Evolutionary conservation across 164 flowering plant species (phyloP), one percentile per base, ranked within the genome.

Genomic region (Stephania cephalantha): DNA sequence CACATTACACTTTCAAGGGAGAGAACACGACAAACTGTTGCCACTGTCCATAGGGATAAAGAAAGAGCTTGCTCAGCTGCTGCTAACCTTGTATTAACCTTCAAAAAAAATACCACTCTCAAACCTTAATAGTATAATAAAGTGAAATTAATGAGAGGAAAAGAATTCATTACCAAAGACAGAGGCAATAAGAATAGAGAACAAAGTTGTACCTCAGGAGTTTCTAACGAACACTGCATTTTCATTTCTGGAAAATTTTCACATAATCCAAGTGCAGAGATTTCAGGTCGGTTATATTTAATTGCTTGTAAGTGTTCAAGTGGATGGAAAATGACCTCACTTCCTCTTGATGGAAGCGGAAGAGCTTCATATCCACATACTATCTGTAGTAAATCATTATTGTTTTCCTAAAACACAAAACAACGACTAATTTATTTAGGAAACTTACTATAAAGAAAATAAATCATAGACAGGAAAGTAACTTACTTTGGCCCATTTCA

Each of bases 401-500:
- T 86, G 82, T 85, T 83, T 75, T 88, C 98, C 99, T 95, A 78
- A 71, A n/a, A 75, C 55, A 70, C 69, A 76, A 61, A 71, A 35
- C 20, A 64, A 17, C 75, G 46, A 69, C 46, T 11, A 52, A 68
- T 15, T 67, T 30, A 48, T 44, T 50, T 44, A 48, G 22, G 30
- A 9, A 46, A 3, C 42, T 29, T 68, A 74, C 53, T 70, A 66
- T 55, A 44, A 61, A 18, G 12, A 42, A 68, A 46, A n/a, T 68
- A 66, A 58, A 58, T 4, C 50, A 63, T 53, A 68, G 29, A 8
- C 25, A 42, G n/a, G 45, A 61, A 63, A n/a, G 42, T 8, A 65
- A 83, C 86, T 69, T 72, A 93, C 99, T 91, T 78, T 91, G 69
- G 95, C 92, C 97, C 97, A 95, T 78, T 86, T 91, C 89, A 89